Base-by-base conservation (phyloP, 805 yeast species). In the Suhomyces faveliae region DNA sequence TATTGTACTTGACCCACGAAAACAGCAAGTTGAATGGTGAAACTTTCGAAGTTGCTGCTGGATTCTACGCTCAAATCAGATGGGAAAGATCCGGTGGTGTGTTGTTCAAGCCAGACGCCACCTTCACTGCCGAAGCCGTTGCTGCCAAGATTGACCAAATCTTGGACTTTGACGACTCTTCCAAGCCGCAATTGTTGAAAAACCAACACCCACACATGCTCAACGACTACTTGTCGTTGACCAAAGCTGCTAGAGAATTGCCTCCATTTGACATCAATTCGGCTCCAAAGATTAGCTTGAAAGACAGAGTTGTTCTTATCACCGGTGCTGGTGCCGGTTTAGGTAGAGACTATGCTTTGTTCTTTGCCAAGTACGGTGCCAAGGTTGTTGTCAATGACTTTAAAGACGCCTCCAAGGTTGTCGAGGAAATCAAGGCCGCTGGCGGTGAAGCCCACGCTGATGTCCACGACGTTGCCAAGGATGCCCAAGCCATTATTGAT, bases 321-420 rank as follows among this genome's bases (percentile, higher is more conserved):
- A 92, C 98, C 13, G 99, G 99, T 53, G 91, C 97, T 37, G 97
- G 97, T 53, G 84, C 87, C 42, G 99, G 99, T 41, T 78, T 92
- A 58, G 99, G 99, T 52, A 83, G 85, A 64, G 87, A 90, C 49
- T 95, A 92, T 70, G 96, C 98, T 3, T 69, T 81, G 43, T 77
- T 81, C 64, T 85, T 87, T 63, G 97, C 95, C 48, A 85, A 80
- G 66, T 88, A 88, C 59, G 99, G 98, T 51, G 97, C 97, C 22
- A 89, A 85, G 71, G 94, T 92, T 51, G 96, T 94, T 38, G 94
- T 92, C 30, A 92, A 94, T 65, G 98, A 92, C 66, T 84, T 92
- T 53, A 78, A 72, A 57, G 85, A 89, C 63, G 90, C 97, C 2
- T 67, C 77, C 40, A 66, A 73, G 30, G 89, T 86, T 41, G 96